Evolutionary conservation across 2,329 filamentous ascomycete species (phyloP).

Genomic region (Aspergillus costaricaensis): DNA sequence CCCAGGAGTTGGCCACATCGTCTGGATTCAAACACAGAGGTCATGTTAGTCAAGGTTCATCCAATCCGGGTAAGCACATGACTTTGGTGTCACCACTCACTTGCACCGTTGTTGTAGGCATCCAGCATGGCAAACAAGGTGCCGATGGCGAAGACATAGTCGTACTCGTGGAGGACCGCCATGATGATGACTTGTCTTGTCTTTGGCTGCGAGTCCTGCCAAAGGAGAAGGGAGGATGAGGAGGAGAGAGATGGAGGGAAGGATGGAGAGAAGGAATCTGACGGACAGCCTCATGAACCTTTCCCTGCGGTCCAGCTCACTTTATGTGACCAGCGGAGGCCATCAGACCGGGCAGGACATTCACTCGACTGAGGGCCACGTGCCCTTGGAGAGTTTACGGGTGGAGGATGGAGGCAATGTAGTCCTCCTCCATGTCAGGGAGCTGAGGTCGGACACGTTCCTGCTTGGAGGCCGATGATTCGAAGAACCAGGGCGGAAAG

Average conservation of each 20-base stretch:
- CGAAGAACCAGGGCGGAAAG: background rate
- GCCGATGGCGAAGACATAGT: constrained; percentile 74
- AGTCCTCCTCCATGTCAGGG: background rate
- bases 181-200: constrained; percentile 51
- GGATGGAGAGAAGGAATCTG: background rate
- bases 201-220: too few relatives aligned
- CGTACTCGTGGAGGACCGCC: constrained; percentile 61
- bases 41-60: background rate
- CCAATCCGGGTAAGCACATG: background rate
- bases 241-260: background rate
- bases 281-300: too few relatives aligned
- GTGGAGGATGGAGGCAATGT: background rate
- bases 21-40: constrained; percentile 36
- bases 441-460: background rate
- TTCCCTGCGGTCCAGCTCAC: too few relatives aligned
- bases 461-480: background rate
- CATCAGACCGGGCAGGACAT: too few relatives aligned
- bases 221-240: background rate
- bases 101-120: constrained; percentile 77
- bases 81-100: constrained; percentile 50
- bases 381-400: background rate
- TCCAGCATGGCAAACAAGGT: constrained; percentile 75
- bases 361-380: background rate
- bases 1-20: constrained; percentile 84
- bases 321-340: too few relatives aligned